phyloP scores from a whole-genome alignment of 345 rosid genomes.

The Kandelia obovata region DNA sequence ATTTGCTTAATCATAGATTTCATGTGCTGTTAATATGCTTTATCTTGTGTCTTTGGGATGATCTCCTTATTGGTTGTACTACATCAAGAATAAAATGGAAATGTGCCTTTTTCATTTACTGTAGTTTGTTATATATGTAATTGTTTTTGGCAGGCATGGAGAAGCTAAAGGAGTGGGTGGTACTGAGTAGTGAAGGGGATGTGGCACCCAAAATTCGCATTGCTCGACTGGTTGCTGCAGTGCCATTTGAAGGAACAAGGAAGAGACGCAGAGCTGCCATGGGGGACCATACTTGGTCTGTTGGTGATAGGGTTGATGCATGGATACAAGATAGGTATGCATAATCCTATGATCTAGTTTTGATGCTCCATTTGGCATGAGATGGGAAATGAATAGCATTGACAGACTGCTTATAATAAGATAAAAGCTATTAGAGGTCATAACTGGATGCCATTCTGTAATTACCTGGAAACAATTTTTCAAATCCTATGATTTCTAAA shows the following conservation, averaged over 20 bases:
- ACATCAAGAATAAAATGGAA: slow-evolving; percentile 3
- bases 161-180: slow-evolving; percentile 85
- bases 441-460: slow-evolving; percentile 1
- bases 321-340: slow-evolving; percentile 78
- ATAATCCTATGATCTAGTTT: background rate
- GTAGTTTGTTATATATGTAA: background rate
- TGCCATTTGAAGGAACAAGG: slow-evolving; percentile 85
- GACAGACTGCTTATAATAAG: no score
- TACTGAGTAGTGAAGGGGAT: slow-evolving; percentile 54
- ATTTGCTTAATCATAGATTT: background rate
- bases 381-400: no score
- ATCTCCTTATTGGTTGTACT: no score
- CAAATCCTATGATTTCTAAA: no score
- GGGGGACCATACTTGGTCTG: slow-evolving; percentile 68
- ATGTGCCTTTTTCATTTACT: background rate
- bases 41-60: background rate
- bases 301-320: slow-evolving; percentile 91
- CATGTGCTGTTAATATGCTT: no score
- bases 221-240: slow-evolving; percentile 60
- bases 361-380: no score
- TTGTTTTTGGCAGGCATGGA: slow-evolving; percentile 47
- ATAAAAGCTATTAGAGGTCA: no score
- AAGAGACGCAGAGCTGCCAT: slow-evolving; percentile 89
- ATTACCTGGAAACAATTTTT: no score
- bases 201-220: slow-evolving; percentile 67